Evolutionary conservation across 768 basidiomycete species (phyloP).

Genomic region (Phylloporus arenicola): DNA sequence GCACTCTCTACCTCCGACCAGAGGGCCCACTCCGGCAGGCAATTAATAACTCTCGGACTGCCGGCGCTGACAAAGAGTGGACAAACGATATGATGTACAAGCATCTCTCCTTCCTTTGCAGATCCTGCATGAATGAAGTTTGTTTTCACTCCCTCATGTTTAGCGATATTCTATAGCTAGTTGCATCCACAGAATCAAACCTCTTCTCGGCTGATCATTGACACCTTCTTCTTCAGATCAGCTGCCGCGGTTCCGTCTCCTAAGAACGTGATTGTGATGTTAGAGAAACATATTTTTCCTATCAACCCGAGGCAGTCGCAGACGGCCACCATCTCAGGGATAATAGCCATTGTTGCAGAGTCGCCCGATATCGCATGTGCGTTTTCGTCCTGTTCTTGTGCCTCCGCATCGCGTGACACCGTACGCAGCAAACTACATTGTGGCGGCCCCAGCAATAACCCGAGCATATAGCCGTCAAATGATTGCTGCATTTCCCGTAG

Average conservation of each 20-base stretch:
- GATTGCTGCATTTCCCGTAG: neutral
- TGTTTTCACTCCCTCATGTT: neutral
- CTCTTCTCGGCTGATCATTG: neutral
- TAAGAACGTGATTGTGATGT: neutral
- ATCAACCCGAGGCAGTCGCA: neutral
- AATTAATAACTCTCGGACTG: neutral
- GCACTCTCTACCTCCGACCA: neutral
- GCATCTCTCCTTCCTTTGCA: neutral
- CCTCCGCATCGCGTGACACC: neutral
- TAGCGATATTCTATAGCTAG: neutral
- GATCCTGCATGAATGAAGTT: too few species aligned
- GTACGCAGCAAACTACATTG: neutral
- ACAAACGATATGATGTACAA: neutral
- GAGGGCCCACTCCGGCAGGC: neutral
- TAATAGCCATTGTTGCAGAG: neutral
- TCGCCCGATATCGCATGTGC: neutral
- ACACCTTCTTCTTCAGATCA: neutral
- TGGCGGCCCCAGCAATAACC: neutral
- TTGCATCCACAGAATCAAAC: neutral
- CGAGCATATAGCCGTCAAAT: neutral
- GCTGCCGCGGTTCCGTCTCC: neutral
- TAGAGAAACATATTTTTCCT: neutral
- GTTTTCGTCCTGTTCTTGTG: neutral
- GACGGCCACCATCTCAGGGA: neutral
- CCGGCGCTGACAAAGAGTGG: neutral